Conservation (phyloP, 2,329 filamentous ascomycete species). For the Ophiostoma novo-ulmi region DNA sequence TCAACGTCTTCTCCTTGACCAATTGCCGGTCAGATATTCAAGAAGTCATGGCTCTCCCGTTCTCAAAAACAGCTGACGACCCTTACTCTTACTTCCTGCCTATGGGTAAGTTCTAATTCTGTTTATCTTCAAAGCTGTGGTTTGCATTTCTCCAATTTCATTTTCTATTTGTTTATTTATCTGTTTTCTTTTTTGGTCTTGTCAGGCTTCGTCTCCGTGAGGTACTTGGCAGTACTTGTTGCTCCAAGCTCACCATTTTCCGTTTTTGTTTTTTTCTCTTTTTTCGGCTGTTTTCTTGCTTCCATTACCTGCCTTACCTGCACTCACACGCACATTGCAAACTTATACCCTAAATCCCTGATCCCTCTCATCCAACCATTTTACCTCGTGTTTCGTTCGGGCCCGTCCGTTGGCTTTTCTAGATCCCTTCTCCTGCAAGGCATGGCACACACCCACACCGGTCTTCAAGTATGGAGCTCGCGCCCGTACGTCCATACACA, state of each 20-base stretch:
- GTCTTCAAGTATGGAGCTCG: slow-evolving; percentile 9
- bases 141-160: neutral
- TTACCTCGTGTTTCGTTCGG: slow-evolving; percentile 38
- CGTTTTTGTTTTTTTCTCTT: neutral
- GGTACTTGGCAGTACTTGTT: slow-evolving; percentile 8
- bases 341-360: neutral
- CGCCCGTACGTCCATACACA: neutral
- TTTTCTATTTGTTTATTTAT: neutral
- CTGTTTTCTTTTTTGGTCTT: neutral
- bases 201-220: neutral
- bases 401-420: slow-evolving; percentile 37
- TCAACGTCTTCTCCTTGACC: neutral
- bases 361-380: slow-evolving; percentile 27
- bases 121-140: neutral
- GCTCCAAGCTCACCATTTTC: neutral
- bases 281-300: neutral
- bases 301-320: neutral
- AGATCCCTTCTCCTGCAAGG: slow-evolving; percentile 5
- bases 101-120: slow-evolving; percentile 46
- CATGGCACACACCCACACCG: slow-evolving; percentile 13
- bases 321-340: neutral
- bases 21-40: neutral
- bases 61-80: slow-evolving; percentile 38
- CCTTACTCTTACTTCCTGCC: slow-evolving; percentile 48
- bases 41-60: slow-evolving; percentile 25